Evolutionary conservation across 164 flowering plant genomes (phyloP).

Genomic region (Stephania cephalantha): DNA sequence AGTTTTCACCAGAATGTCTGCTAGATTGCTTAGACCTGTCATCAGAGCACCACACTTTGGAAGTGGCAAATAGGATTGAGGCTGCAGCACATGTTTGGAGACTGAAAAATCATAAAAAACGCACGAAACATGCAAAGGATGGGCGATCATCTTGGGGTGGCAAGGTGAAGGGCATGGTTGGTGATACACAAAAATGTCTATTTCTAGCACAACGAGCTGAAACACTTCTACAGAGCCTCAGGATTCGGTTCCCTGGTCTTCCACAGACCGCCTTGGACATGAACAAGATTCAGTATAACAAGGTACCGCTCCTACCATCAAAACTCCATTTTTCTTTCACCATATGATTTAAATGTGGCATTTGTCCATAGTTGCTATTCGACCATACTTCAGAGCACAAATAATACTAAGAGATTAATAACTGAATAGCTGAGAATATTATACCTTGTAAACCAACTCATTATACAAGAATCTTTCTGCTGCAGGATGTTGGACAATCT

Average conservation of each 20-base stretch:
- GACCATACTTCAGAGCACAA: not conserved
- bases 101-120: constrained; percentile 35
- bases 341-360: not conserved
- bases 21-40: constrained; percentile 60
- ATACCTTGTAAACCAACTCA: not conserved
- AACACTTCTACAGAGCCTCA: constrained; percentile 47
- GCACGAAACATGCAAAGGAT: constrained; percentile 18
- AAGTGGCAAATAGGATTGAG: constrained; percentile 66
- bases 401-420: no score
- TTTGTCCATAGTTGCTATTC: no score
- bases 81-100: constrained; percentile 65
- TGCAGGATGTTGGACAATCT: constrained; percentile 83
- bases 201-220: constrained; percentile 59
- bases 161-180: constrained; percentile 51
- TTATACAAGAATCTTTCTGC: not conserved
- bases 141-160: constrained; percentile 51
- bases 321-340: not conserved
- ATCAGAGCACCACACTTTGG: constrained; percentile 54
- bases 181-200: constrained; percentile 38
- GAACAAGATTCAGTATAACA: constrained; percentile 73
- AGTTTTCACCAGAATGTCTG: constrained; percentile 62
- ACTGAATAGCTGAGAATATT: no score
- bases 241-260: constrained; percentile 63
- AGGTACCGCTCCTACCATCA: constrained; percentile 29
- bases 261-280: constrained; percentile 71